Evolutionary conservation across 1,284 basidiomycete species (phyloP).

Genomic region (Cystobasidium pallidum): DNA sequence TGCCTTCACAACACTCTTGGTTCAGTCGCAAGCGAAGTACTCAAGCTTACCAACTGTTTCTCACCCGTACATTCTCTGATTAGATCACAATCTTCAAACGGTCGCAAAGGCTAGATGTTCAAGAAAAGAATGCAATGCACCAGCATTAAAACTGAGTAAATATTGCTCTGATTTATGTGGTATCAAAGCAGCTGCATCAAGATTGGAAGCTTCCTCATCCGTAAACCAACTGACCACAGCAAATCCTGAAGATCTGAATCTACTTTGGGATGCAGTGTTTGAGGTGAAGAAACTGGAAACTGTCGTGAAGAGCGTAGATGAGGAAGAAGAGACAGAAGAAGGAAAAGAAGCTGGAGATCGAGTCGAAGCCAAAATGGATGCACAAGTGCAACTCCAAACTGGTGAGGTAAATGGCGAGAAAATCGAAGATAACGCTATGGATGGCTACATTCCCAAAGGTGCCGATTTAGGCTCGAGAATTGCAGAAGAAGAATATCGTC

Average conservation of each 20-base stretch:
- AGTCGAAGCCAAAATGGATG: not conserved
- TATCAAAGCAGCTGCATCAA: conserved; percentile 48
- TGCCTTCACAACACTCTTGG: no score
- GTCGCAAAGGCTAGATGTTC: conserved; percentile 76
- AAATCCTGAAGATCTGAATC: conserved; percentile 32
- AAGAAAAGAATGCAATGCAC: conserved; percentile 66
- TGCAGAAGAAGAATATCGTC: conserved; percentile 32
- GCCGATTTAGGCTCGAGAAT: not conserved
- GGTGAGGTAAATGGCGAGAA: not conserved
- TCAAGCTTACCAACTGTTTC: no score
- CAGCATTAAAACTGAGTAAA: conserved; percentile 77
- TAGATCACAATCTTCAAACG: conserved; percentile 68
- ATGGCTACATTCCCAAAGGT: not conserved
- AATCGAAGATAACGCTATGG: not conserved
- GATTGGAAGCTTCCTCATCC: conserved; percentile 39
- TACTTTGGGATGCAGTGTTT: conserved; percentile 46
- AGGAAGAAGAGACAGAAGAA: not conserved
- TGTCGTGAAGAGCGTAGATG: conserved; percentile 17
- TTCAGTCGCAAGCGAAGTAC: no score
- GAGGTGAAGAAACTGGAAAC: conserved; percentile 44
- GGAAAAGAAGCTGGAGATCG: not conserved
- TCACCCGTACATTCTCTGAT: not conserved
- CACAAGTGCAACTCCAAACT: not conserved
- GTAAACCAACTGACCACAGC: not conserved
- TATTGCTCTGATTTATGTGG: conserved; percentile 59